Base-by-base conservation (phyloP, 2,329 filamentous ascomycete genomes). In the Plectosphaerella plurivora region DNA sequence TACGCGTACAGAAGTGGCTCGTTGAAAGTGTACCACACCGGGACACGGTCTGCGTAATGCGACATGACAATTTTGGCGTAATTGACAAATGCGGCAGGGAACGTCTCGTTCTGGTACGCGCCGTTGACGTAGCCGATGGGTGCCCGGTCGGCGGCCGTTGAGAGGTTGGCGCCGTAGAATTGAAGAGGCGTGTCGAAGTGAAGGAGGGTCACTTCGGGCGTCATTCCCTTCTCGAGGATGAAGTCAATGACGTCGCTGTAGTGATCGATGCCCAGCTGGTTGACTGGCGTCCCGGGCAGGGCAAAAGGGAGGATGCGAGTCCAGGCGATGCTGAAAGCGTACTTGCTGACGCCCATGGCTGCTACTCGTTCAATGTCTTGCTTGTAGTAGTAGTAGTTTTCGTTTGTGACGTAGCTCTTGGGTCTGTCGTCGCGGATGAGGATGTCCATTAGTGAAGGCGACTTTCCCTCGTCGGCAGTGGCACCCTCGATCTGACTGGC, bases 331-430 rank as follows among this genome's bases (percentile, higher is more conserved):
- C 73, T 76, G 55, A 80, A 81, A 3, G 75, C 74, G 60, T 78
- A 80, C 47, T 78, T 73, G 45, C 71, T 70, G 9, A 78, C 70
- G 0, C 78, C 78, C 62, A 82, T 70, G 3, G 74, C 68, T 1
- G 77, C 77, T 9, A 81, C 67, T 0, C 77, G 70, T 53, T 75
- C 76, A 44, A 82, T 79, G 42, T 81, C 76, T 62, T 81, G 78
- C 61, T 80, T 81, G 58, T 81, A 82, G 8, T 78, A 63, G 54
- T 78, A 81, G 59, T 81, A 81, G 51, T 79, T 72, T 63, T 78
- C 75, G 42, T 74, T 77, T 3, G 73, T 73, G 36, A 69, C 65
- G 51, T 71, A 68, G 24, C 61, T 52, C 47, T 69, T 67, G 7
- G 55, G 49, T 3, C 60, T 45, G 12, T 58, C 56, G 24, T 61